These are phyloP conservation scores for Oehlia diaphana DNA, from an alignment of 192 early-diverging fungal genomes.

Conservation along the genomic window DNA sequence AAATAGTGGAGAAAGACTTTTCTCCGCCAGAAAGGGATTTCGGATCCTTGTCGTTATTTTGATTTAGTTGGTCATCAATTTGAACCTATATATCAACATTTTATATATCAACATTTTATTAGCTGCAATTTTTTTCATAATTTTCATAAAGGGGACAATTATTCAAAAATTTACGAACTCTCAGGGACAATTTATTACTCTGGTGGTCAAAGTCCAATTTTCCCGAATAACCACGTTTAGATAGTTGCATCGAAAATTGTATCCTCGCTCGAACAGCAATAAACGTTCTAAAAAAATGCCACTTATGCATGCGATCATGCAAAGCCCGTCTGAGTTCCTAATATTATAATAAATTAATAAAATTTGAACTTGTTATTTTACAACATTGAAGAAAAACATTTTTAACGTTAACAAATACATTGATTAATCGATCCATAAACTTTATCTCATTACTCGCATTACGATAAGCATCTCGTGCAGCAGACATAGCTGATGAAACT, in stretches of 20 bases:
- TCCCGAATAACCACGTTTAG: constrained; percentile 82
- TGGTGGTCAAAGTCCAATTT: constrained; percentile 75
- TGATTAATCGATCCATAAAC: constrained; percentile 48
- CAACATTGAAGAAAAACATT: neutral
- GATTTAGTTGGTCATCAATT: constrained; percentile 43
- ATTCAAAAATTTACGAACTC: constrained; percentile 45
- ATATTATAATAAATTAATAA: neutral
- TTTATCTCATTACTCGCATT: constrained; percentile 55
- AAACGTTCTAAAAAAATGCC: constrained; percentile 68
- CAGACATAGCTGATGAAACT: constrained; percentile 54
- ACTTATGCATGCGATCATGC: constrained; percentile 57
- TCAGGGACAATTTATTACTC: constrained; percentile 58
- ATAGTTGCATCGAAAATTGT: constrained; percentile 73
- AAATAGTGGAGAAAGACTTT: constrained; percentile 94
- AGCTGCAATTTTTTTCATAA: neutral
- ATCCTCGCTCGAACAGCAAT: constrained; percentile 74
- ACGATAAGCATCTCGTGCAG: constrained; percentile 51
- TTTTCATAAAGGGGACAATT: neutral
- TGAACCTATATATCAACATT: constrained; percentile 41
- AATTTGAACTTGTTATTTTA: neutral
- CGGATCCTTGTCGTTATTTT: constrained; percentile 72
- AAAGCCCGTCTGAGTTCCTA: constrained; percentile 58
- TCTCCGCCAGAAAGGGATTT: constrained; percentile 95
- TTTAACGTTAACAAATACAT: constrained; percentile 32
- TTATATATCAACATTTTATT: constrained; percentile 30